Conservation (phyloP, 1,139 yeast species). For the Hyphopichia fennica region DNA sequence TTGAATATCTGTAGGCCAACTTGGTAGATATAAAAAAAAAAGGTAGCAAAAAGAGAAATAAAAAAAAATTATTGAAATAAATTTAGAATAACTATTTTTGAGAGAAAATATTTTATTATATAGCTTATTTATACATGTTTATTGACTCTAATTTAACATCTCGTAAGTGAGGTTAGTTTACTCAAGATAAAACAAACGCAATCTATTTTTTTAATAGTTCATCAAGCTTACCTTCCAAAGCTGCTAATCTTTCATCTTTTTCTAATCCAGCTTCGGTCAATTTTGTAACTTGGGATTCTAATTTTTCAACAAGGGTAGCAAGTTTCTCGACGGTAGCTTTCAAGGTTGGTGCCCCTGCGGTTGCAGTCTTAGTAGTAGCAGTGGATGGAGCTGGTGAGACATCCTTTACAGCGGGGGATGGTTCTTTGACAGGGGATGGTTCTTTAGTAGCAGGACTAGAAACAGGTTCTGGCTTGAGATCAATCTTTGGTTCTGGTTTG, state of each 20-base stretch:
- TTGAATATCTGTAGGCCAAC: too few species aligned
- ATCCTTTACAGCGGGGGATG: slow-evolving; percentile 6
- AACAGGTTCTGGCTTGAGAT: too few species aligned
- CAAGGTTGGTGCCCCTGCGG: slow-evolving; percentile 53
- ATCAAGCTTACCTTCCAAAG: slow-evolving; percentile 45
- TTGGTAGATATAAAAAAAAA: too few species aligned
- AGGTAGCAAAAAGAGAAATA: too few species aligned
- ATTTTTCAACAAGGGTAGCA: slow-evolving; percentile 51
- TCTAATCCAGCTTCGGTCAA: slow-evolving; percentile 55
- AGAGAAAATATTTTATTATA: too few species aligned
- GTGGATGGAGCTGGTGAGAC: slow-evolving; percentile 10
- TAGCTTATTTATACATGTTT: too few species aligned
- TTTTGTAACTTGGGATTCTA: slow-evolving; percentile 55
- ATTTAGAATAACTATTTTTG: too few species aligned
- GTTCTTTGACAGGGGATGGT: too few species aligned
- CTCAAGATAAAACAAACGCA: too few species aligned
- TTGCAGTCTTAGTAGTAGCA: slow-evolving; percentile 26
- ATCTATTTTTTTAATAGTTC: slow-evolving; percentile 24
- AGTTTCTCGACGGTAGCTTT: slow-evolving; percentile 70
- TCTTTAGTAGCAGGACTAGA: slow-evolving; percentile 2
- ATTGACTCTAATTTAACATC: too few species aligned
- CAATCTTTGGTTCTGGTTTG: slow-evolving; percentile 7
- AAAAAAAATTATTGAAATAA: too few species aligned
- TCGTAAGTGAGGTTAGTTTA: too few species aligned
- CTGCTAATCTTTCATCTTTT: slow-evolving; percentile 58